A percentile compares a stretch with the other conserved stretches of the same genome.
These are phyloP conservation scores for Suhomyces wounanorum DNA, from an alignment of 1,139 yeast species.

Conservation along the genomic window DNA sequence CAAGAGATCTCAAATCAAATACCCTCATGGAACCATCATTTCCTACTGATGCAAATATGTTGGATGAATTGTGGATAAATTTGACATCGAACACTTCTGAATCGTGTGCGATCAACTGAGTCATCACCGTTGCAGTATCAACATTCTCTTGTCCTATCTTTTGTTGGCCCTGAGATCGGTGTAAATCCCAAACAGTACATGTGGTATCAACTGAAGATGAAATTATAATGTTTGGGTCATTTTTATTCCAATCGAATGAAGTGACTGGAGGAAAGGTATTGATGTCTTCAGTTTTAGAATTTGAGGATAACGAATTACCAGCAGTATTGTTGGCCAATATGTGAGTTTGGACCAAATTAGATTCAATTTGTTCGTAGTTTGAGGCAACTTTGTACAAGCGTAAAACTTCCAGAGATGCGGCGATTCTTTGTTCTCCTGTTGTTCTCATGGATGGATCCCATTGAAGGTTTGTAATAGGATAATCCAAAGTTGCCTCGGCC, in stretches of 20 bases:
- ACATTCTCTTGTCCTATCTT: conserved; percentile 9
- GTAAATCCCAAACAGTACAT: conserved; percentile 93
- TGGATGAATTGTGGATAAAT: conserved; percentile 72
- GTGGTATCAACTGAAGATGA: conserved; percentile 94
- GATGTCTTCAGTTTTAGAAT: conserved; percentile 29
- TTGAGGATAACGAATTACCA: conserved; percentile 9
- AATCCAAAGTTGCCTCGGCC: conserved; percentile 57
- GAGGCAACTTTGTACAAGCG: conserved; percentile 60
- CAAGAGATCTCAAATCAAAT: conserved; percentile 84
- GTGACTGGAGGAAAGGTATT: conserved; percentile 79
- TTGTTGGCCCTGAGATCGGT: conserved; percentile 28
- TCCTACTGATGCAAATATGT: conserved; percentile 89
- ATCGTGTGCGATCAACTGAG: conserved; percentile 96
- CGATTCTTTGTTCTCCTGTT: conserved; percentile 46
- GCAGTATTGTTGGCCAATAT: conserved; percentile 43
- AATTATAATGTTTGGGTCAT: conserved; percentile 69
- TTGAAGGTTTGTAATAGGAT: conserved; percentile 68
- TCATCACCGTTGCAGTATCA: conserved; percentile 71
- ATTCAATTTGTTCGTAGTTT: conserved; percentile 35
- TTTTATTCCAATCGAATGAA: conserved; percentile 88
- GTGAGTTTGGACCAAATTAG: conserved; percentile 42
- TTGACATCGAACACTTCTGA: conserved; percentile 92
- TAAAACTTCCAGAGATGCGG: conserved; percentile 72
- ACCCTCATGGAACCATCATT: conserved; percentile 94
- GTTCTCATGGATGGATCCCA: conserved; percentile 63